phyloP scores from a whole-genome alignment of 2,329 filamentous ascomycete genomes.

The Spiromastix sp. region DNA sequence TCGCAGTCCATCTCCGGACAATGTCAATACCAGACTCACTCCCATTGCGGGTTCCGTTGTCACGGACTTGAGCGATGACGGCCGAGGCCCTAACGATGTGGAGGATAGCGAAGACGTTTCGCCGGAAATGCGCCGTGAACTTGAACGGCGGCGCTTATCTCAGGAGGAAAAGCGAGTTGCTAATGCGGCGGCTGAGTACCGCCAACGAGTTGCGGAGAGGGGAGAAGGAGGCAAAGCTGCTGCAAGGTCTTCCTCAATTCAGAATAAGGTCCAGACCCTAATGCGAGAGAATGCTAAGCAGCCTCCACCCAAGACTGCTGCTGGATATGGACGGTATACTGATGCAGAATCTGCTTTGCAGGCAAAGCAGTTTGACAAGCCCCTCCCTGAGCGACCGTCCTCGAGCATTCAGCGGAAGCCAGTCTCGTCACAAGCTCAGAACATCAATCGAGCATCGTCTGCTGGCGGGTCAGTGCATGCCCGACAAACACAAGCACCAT shows the following conservation, averaged over 20 bases:
- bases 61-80: slow-evolving; percentile 57
- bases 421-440: background rate
- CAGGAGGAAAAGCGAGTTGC: slow-evolving; percentile 88
- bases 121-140: slow-evolving; percentile 79
- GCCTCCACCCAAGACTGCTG: slow-evolving; percentile 56
- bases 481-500: slow-evolving; percentile 4
- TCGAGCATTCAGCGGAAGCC: slow-evolving; percentile 8
- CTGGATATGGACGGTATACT: slow-evolving; percentile 84
- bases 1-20: slow-evolving; percentile 38
- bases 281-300: slow-evolving; percentile 65
- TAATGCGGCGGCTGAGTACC: slow-evolving; percentile 79
- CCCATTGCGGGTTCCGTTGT: slow-evolving; percentile 69
- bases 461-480: background rate
- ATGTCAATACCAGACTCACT: slow-evolving; percentile 42
- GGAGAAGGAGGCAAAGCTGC: slow-evolving; percentile 39
- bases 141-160: slow-evolving; percentile 69
- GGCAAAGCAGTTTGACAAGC: slow-evolving; percentile 24
- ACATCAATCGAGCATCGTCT: slow-evolving; percentile 1
- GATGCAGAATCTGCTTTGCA: slow-evolving; percentile 36
- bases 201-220: slow-evolving; percentile 58
- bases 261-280: slow-evolving; percentile 79
- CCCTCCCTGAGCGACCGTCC: slow-evolving; percentile 10
- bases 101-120: slow-evolving; percentile 64
- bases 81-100: slow-evolving; percentile 55
- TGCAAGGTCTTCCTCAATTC: slow-evolving; percentile 65